These are phyloP conservation scores for Botryosphaeria dothidea DNA, from an alignment of 2,329 filamentous ascomycete species.

Conservation along the genomic window DNA sequence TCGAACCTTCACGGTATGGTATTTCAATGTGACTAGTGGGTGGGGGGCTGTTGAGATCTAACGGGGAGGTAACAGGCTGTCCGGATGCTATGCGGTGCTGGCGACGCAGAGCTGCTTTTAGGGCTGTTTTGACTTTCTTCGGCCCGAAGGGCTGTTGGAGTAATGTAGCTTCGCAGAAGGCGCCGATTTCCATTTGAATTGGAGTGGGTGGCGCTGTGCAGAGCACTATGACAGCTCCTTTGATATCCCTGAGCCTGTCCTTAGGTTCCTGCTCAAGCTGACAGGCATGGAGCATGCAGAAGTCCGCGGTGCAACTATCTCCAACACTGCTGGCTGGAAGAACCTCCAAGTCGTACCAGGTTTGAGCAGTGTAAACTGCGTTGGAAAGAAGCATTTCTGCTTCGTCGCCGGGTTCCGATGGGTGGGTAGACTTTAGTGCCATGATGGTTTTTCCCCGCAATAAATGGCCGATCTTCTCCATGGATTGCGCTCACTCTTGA, in stretches of 20 bases:
- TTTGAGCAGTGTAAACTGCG: not conserved
- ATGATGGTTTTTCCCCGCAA: slow-evolving; percentile 5
- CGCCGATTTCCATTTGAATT: not conserved
- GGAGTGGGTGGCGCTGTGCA: not conserved
- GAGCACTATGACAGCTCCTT: not conserved
- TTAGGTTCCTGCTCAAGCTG: not conserved
- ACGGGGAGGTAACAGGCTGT: not conserved
- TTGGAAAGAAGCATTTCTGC: not conserved
- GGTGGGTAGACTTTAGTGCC: not conserved
- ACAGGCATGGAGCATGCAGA: not conserved
- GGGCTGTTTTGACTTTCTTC: not conserved
- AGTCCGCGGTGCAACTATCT: not conserved
- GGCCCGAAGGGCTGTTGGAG: not conserved
- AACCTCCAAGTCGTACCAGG: not conserved
- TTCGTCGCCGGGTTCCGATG: not conserved
- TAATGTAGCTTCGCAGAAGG: not conserved
- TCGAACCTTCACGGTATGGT: not conserved
- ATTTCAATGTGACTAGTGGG: not conserved
- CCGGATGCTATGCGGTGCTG: not conserved
- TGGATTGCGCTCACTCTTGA: slow-evolving; percentile 4
- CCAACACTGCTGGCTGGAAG: not conserved
- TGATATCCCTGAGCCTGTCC: not conserved
- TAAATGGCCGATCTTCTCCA: slow-evolving; percentile 16
- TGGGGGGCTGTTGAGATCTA: not conserved
- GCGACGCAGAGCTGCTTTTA: not conserved